Percentiles rank a stretch among this genome's conserved stretches.
Evolutionary conservation across 2,329 filamentous ascomycete species (phyloP).

Genomic region (Knufia fluminis): DNA sequence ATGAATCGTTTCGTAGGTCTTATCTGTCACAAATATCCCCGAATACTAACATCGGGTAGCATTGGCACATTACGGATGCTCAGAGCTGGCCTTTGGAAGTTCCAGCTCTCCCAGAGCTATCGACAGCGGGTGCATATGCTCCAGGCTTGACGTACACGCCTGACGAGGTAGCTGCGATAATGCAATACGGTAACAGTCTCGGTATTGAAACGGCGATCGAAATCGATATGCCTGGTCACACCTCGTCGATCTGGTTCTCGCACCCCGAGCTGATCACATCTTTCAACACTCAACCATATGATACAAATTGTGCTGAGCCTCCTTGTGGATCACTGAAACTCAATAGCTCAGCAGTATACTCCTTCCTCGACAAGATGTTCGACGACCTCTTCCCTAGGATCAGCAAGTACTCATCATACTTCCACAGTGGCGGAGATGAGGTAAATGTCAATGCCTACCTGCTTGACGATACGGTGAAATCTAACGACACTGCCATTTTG

Average conservation of each 20-base stretch:
- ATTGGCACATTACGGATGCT: constrained; percentile 49
- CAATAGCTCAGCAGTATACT: constrained; percentile 59
- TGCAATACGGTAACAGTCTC: constrained; percentile 59
- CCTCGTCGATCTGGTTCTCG: constrained; percentile 55
- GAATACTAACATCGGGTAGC: constrained; percentile 18
- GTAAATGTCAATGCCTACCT: constrained; percentile 67
- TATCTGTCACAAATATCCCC: background rate
- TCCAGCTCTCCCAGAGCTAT: constrained; percentile 61
- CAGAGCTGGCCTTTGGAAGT: constrained; percentile 66
- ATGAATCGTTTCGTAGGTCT: constrained; percentile 40
- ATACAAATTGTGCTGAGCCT: constrained; percentile 45
- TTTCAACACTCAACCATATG: constrained; percentile 46
- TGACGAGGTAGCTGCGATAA: constrained; percentile 54
- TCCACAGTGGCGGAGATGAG: constrained; percentile 84
- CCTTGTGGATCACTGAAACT: constrained; percentile 61
- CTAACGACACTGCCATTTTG: constrained; percentile 56
- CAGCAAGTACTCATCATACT: constrained; percentile 60
- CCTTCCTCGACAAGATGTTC: constrained; percentile 64
- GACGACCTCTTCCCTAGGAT: constrained; percentile 68
- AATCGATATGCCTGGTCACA: constrained; percentile 75
- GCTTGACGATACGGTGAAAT: constrained; percentile 63
- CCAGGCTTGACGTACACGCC: constrained; percentile 58
- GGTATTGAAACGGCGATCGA: constrained; percentile 66
- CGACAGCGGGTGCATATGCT: constrained; percentile 64
- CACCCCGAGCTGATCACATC: constrained; percentile 65